Evolutionary conservation across 1,284 basidiomycete genomes (phyloP).

Genomic region (Tilletia caries): DNA sequence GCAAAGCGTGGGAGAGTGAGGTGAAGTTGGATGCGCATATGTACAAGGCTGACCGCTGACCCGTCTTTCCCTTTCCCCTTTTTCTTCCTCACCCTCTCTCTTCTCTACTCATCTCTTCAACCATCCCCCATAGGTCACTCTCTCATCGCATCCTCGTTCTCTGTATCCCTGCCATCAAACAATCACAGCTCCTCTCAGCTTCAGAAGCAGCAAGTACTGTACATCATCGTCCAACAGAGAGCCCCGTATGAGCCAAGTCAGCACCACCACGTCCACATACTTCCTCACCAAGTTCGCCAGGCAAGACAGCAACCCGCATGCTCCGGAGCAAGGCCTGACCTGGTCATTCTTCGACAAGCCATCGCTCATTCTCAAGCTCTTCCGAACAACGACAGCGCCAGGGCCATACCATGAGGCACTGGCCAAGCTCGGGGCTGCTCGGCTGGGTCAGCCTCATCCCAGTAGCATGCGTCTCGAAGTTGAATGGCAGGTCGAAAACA

Average conservation of each 20-base stretch:
- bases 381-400: background rate
- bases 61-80: too few relatives aligned
- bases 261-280: conserved; percentile 4
- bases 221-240: background rate
- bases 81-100: background rate
- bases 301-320: background rate
- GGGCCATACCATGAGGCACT: conserved; percentile 9
- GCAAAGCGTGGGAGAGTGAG: too few relatives aligned
- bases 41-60: background rate
- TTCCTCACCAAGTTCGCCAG: conserved; percentile 1
- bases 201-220: background rate
- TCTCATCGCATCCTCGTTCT: background rate
- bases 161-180: background rate
- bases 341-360: conserved; percentile 12
- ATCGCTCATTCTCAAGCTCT: background rate
- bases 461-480: conserved; percentile 9
- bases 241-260: conserved; percentile 5
- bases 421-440: background rate
- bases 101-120: background rate
- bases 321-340: background rate
- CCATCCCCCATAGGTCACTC: background rate
- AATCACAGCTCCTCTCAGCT: background rate
- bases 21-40: background rate
- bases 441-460: background rate
- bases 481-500: conserved; percentile 11